Base-by-base conservation (phyloP, 2,329 filamentous ascomycete genomes). In the Lecanicillium sp. region DNA sequence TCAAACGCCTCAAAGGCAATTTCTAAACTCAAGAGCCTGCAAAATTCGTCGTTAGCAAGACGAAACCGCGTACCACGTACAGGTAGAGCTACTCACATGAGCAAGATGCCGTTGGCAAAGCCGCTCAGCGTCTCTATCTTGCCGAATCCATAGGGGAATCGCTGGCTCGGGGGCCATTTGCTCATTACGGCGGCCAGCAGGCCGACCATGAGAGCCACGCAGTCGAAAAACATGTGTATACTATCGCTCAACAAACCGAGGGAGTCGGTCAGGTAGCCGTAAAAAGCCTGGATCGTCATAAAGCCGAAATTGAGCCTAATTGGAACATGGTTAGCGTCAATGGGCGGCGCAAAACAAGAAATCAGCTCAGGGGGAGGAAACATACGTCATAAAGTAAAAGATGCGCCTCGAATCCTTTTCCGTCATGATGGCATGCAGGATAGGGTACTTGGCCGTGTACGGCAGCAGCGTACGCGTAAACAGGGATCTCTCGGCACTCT, bases 171-270 rank as follows among this genome's bases (percentile, higher is more conserved):
- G 2, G 89, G 88, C 89, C 92, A 96, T 62, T 97, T 97, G 62
- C 87, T 92, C 69, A 95, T 87, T 5, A 98, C 88, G 2, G 90
- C 84, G 19, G 92, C 92, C 50, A 90, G 83, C 9, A 98, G 70
- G 10, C 92, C 92, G 27, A 98, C 88, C 2, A 86, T 78, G 19
- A 98, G 73, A 15, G 90, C 92, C 27, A 96, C 80, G 50, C 92
- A 98, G 62, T 98, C 92, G 52, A 98, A 97, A 54, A 98, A 90
- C 92, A 98, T 98, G 64, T 98, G 92, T 46, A 98, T 92, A 53
- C 89, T 97, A 61, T 98, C 92, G 49, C 88, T 95, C 14, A 98
- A 76, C n/a, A 98, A 72, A 3, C 92, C 92, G 5, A 98, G 68
- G 0, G 92, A 98, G 49, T 94, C 89, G 4, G 88, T 97, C 10